Base-by-base conservation (phyloP, 2,329 filamentous ascomycete genomes). In the Xylaria polymorpha region DNA sequence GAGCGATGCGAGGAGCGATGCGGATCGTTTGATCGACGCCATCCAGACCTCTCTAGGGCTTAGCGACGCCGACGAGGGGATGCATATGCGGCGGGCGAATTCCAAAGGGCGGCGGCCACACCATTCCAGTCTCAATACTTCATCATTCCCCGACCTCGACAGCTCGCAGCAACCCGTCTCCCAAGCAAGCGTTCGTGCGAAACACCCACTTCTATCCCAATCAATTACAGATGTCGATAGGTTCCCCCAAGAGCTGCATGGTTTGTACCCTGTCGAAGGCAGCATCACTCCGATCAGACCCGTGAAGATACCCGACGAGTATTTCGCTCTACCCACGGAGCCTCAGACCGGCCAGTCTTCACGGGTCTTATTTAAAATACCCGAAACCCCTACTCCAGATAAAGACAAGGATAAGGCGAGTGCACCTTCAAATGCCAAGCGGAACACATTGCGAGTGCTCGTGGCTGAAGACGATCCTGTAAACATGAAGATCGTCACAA, bases 401-500 rank as follows among this genome's bases (percentile, higher is more conserved):
- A 61, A 43, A 15, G 32, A 61, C 55, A 41, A 37, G 25, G 22
- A 59, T 20, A 61, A 71, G 43, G 63, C 22, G 15, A 64, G 61
- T 9, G 32, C 55, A 25, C 12, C 43, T 20, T 29, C 63, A 4
- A 25, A 43, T 32, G 37, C 32, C 15, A 39, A 67, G 6, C 60
- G 61, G 7, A 41, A 64, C 14, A 70, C 86, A 44, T 83, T 94
- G 72, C 85, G 86, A 20, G 88, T 97, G 2, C 83, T 97, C 25
- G 88, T 97, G 43, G 94, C 94, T 0, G 94, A 97, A 76, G 94
- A 97, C 73, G 94, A 97, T 74, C 93, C 93, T 0, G 90, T 97
- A 73, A 97, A 97, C 74, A 92, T 92, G 80, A 91, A 90, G 68
- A 92, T 97, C 50, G 82, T 97, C 48, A 88, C 89, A 75, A 97